Conservation (phyloP, 116 monocot species). For the Dioscorea cayenensis region DNA sequence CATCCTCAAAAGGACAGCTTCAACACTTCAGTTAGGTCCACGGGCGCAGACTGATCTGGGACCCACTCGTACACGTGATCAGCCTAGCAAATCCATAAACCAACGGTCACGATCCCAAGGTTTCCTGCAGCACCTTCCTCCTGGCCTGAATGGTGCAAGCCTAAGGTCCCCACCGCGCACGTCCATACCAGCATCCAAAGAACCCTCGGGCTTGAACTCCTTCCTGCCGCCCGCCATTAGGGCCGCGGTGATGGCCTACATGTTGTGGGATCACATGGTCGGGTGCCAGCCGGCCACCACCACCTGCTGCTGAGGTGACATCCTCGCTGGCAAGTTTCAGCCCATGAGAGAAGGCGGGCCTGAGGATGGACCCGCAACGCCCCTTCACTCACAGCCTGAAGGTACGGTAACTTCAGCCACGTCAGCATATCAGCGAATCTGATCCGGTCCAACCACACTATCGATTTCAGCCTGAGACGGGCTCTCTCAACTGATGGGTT, state of each 20-base stretch:
- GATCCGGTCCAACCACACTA: conserved; percentile 12
- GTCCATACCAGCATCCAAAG: conserved; percentile 43
- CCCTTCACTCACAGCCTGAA: conserved; percentile 74
- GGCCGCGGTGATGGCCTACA: conserved; percentile 88
- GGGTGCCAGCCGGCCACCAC: conserved; percentile 64
- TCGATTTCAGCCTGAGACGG: conserved; percentile 49
- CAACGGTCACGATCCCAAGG: conserved; percentile 53
- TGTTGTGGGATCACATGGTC: conserved; percentile 88
- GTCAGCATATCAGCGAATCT: conserved; percentile 42
- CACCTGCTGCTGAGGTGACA: conserved; percentile 79
- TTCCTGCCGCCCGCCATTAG: too few species aligned
- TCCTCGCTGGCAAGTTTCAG: conserved; percentile 56
- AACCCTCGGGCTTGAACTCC: conserved; percentile 50
- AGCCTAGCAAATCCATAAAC: conserved; percentile 62
- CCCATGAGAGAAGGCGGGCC: conserved; percentile 70
- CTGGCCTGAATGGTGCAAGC: conserved; percentile 89
- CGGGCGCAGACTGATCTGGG: conserved; percentile 15
- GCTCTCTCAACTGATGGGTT: conserved; percentile 39
- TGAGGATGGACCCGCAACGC: conserved; percentile 52
- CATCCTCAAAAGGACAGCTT: too few species aligned
- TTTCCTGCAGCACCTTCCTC: conserved; percentile 59
- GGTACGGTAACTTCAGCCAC: conserved; percentile 54
- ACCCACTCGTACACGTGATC: conserved; percentile 58
- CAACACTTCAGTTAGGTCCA: conserved; percentile 52
- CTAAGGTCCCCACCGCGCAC: conserved; percentile 54